Evolutionary conservation across 768 basidiomycete species (phyloP), one percentile per base, ranked within the genome.

Genomic region (Termitomyces eurrhizus): DNA sequence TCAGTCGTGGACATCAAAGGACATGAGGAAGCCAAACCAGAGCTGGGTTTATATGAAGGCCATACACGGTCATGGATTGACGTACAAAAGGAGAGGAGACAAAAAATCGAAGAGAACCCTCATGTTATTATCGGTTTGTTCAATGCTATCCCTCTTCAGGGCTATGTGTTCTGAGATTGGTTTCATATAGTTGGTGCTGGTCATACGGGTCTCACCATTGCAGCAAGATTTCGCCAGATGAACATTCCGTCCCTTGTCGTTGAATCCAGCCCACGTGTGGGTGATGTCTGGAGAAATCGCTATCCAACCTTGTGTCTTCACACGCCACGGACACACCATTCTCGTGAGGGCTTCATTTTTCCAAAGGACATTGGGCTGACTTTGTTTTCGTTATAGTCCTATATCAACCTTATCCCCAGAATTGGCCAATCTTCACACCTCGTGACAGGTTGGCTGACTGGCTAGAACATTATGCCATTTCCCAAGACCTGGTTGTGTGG

Each of bases 281-380:
- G 87, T 0, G 85, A 88, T 64, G 81, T 79, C 63, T 87, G 86
- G 87, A 74, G 84, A 59, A 76, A 81, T 51, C 77, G 88, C 13
- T 81, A 82, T 64, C 74, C 75, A 2, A 73, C 74, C 0, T 65
- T 83, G 32, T 68, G 67, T 12, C 65, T 82, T 26, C 81, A 82
- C 55, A 78, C 77, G 33, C 65, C 79, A 16, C 50, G 56, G 11
- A 59, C 52, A 1, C 59, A 66, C 32, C 56, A 57, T 53, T 35
- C 48, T 35, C 24, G 66, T 72, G 35, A 21, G 62, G 63, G 63
- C 14, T 52, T 9, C 35, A 37, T 37, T 44, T 26, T 11, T 9
- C 29, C 3, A 14, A 24, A 24, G 11, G 18, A 37, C 14, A n/a
- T 35, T 21, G 0, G 11, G 5, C 33, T 35, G 33, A 33, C 12